Percentiles rank a stretch among this genome's conserved stretches.
phyloP scores from a whole-genome alignment of 2,329 filamentous ascomycete species.

The Purpureocillium lavendulum region DNA sequence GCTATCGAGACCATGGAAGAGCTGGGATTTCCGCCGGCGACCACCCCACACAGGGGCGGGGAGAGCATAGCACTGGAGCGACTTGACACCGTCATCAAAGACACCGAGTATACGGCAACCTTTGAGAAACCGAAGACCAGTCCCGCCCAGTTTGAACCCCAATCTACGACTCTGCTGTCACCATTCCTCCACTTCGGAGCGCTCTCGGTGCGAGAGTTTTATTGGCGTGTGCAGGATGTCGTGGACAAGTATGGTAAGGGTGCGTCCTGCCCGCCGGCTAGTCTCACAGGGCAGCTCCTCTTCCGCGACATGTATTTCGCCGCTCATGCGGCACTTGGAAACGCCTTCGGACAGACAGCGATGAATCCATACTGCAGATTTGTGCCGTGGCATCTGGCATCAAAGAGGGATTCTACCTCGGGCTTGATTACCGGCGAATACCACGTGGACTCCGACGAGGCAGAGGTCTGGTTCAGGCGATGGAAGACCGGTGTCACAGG shows the following conservation, averaged over 20 bases:
- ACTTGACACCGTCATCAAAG: constrained; percentile 49
- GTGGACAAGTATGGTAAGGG: constrained; percentile 46
- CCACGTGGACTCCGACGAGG: constrained; percentile 51
- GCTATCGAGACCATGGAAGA: constrained; percentile 63
- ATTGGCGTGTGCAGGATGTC: constrained; percentile 60
- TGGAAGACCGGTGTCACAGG: constrained; percentile 65
- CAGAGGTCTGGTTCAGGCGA: constrained; percentile 57
- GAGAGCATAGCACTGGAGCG: constrained; percentile 54
- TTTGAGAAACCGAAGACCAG: constrained; percentile 72
- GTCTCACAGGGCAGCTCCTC: constrained; percentile 62
- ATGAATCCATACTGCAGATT: constrained; percentile 63
- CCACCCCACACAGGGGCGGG: constrained; percentile 61
- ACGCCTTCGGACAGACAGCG: constrained; percentile 53
- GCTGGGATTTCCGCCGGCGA: constrained; percentile 57
- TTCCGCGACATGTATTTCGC: constrained; percentile 83
- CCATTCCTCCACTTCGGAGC: constrained; percentile 69
- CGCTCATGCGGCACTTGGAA: constrained; percentile 61
- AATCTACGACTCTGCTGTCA: constrained; percentile 64
- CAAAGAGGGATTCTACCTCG: constrained; percentile 37
- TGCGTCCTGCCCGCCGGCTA: constrained; percentile 57
- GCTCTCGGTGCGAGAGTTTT: constrained; percentile 62
- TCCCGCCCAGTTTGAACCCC: constrained; percentile 64
- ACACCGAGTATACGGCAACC: constrained; percentile 60
- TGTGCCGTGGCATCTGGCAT: constrained; percentile 70
- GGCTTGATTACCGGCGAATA: constrained; percentile 50